Conservation (phyloP, 2,329 filamentous ascomycete species). For the Bipolaris gigantea region DNA sequence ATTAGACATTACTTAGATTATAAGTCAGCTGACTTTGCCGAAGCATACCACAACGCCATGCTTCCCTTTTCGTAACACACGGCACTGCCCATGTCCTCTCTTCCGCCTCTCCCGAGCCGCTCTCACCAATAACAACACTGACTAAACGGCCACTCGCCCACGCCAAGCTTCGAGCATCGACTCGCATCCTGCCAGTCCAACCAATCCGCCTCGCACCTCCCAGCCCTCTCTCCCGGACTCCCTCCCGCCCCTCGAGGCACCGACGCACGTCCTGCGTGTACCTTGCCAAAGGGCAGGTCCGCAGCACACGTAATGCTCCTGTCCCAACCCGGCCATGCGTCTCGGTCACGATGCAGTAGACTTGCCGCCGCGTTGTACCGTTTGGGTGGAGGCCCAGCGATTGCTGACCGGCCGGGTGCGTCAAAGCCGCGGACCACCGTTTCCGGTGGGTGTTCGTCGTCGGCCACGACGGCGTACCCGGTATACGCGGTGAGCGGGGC, state of each 20-base stretch:
- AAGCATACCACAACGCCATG: not conserved
- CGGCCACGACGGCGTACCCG: slow-evolving; percentile 7
- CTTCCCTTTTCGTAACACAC: not conserved
- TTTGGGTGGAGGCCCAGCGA: not conserved
- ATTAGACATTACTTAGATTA: too few relatives aligned
- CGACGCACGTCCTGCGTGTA: not conserved
- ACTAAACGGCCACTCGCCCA: not conserved
- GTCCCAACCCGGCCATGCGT: slow-evolving; percentile 15
- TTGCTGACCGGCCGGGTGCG: not conserved
- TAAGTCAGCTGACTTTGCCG: too few relatives aligned
- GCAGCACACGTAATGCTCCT: slow-evolving; percentile 1
- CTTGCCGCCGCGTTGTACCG: slow-evolving; percentile 4
- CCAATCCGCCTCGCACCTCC: not conserved
- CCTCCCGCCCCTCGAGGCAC: not conserved
- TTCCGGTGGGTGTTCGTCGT: slow-evolving; percentile 10
- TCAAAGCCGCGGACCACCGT: slow-evolving; percentile 15
- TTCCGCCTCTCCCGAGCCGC: not conserved
- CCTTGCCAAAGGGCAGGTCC: slow-evolving; percentile 7
- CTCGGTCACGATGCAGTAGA: slow-evolving; percentile 11
- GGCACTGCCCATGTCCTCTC: not conserved
- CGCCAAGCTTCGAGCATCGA: not conserved
- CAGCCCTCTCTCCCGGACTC: not conserved
- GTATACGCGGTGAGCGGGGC: slow-evolving; percentile 4
- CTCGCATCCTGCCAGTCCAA: too few relatives aligned
- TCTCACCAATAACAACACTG: not conserved